Evolutionary conservation across 139 green algal genomes (phyloP).

Genomic region (Penium margaritaceum): DNA sequence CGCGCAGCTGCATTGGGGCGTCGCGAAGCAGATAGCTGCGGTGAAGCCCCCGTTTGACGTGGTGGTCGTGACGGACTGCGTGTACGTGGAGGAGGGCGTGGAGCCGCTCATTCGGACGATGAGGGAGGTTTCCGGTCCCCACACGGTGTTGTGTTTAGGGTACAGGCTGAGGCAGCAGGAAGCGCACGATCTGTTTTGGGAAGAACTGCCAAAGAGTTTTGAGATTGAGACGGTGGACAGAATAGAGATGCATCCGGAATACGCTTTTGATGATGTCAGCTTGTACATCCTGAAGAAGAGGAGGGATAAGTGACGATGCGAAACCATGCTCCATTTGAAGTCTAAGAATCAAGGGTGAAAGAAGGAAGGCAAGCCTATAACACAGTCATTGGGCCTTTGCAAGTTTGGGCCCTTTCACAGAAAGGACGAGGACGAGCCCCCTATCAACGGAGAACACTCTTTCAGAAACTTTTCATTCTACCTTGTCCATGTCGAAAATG

Average conservation of each 20-base stretch:
- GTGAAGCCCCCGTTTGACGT: slow-evolving; percentile 25
- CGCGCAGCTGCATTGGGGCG: slow-evolving; percentile 18
- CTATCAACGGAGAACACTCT: no score
- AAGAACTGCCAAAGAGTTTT: slow-evolving; percentile 8
- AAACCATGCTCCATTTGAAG: no score
- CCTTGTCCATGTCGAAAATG: no score
- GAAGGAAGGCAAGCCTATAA: no score
- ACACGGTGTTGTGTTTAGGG: slow-evolving; percentile 11
- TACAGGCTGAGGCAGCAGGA: slow-evolving; percentile 28
- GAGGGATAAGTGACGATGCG: no score
- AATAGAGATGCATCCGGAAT: neutral
- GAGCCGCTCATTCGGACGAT: slow-evolving; percentile 26
- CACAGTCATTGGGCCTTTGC: no score
- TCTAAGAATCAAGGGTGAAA: no score
- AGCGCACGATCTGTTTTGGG: slow-evolving; percentile 24
- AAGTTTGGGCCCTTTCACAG: no score
- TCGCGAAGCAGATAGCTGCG: slow-evolving; percentile 12
- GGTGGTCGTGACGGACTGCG: slow-evolving; percentile 22
- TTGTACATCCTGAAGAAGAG: slow-evolving; percentile 17
- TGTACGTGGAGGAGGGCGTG: slow-evolving; percentile 34
- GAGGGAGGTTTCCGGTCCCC: neutral
- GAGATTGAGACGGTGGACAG: neutral
- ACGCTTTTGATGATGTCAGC: slow-evolving; percentile 7
- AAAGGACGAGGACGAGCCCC: no score
- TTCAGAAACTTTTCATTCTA: no score